Evolutionary conservation across 257 asterid species (phyloP), one percentile per base, ranked within the genome.

Genomic region (Mitragyna speciosa): DNA sequence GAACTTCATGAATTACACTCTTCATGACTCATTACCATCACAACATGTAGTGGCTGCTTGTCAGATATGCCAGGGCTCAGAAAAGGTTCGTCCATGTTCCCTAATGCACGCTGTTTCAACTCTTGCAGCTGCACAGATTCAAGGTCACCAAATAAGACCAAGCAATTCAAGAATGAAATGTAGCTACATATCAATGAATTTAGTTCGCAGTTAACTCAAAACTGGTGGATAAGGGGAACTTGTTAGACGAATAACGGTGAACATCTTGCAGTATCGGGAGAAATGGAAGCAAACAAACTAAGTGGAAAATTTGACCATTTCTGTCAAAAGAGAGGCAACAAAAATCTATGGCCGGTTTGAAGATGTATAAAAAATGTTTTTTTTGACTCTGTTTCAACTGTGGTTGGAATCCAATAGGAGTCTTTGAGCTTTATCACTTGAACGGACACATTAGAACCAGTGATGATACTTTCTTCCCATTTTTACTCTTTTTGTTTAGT

Each of bases 21-120:
- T 72, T 73, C 45, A 67, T 64, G 52, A 79, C 75, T 72, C 79
- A 92, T 90, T 88, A 96, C 99, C 98, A 94, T 89, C 85, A 96
- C 91, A 83, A 93, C 98, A 87, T 96, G 99, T 72, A 96, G 83
- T 26, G 97, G 99, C 85, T 91, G 97, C 86, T 90, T 92, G 77
- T 91, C 96, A 3, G 97, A 94, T 76, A 94, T 87, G 67, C 98
- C 99, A 28, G 97, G 99, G 88, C 79, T 91, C 79, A 87, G 70
- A 86, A 91, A 87, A 76, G 92, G 85, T 83, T 92, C 94, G 59
- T 96, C 97, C 89, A 81, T 80, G 87, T 90, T 89, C 72, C 92
- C 98, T 17, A 92, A 88, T 59, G 91, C 97, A 78, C 94, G 95
- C 78, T 96, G 97, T 85, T 93, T 89, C 84, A 96, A 85, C 86